Evolutionary conservation across 129 eudicot species (phyloP), one percentile per base, ranked within the genome.

Genomic region (Rutidosis leptorrhynchoides): DNA sequence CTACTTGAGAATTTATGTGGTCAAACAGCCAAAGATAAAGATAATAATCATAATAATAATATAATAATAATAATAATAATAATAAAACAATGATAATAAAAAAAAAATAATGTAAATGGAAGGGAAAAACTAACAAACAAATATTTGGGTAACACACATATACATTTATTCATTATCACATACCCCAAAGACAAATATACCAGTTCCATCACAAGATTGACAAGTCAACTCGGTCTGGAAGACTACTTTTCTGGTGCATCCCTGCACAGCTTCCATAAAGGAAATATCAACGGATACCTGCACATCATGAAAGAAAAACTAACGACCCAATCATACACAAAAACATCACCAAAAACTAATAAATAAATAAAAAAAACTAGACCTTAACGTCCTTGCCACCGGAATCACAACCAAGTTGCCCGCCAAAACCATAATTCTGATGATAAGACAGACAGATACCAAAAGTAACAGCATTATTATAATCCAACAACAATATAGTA

Each of bases 221-320:
- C 96, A 89, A 69, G 79, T 78, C 81, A 89, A 64, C 66, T 83
- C 84, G 3, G 96, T 83, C 65, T 76, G 70, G 66, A 85, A 81
- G 28, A 74, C 77, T n/a, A 85, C 54, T 60, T 83, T 83, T 72
- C 77, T 89, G 51, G 87, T 55, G 74, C 96, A 89, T 54, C 96
- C 96, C 56, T 85, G 89, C 58, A 89, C 94, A 83, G 96, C 96
- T 84, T 89, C 96, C 96, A 89, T 89, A 58, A 89, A 89, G 32
- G 96, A 85, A 62, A 89, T 79, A 53, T 89, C 87, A 51, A 89
- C 65, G 15, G 85, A 15, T 29, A 81, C 82, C 95, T 87, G 62
- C 54, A 25, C 74, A 79, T 28, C 15, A 58, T 51, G 16, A 32
- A 57, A 70, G 22, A 55, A 40, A 2, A n/a, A n/a, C n/a, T n/a